Conservation (phyloP, 2,329 filamentous ascomycete genomes). For the Stachybotrys chartarum region DNA sequence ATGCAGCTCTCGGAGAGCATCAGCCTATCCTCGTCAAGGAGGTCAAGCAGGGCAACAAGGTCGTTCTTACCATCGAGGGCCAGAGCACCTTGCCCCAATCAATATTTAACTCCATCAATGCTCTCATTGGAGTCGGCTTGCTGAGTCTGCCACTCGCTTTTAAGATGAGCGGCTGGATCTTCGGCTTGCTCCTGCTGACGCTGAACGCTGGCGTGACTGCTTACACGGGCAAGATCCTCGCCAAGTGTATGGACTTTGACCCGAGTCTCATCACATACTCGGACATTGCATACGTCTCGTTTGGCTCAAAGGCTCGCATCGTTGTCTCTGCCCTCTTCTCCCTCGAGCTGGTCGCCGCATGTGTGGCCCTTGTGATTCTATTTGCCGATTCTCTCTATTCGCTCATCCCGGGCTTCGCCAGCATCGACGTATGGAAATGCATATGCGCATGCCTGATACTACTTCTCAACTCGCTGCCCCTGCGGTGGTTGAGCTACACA, state of each 20-base stretch:
- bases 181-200: slow-evolving; percentile 68
- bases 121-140: slow-evolving; percentile 83
- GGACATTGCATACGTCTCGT: slow-evolving; percentile 85
- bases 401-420: slow-evolving; percentile 62
- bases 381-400: slow-evolving; percentile 85
- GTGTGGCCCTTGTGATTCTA: slow-evolving; percentile 83
- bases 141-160: slow-evolving; percentile 83
- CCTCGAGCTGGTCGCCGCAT: slow-evolving; percentile 78
- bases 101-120: slow-evolving; percentile 93
- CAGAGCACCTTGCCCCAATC: slow-evolving; percentile 96
- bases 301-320: slow-evolving; percentile 73
- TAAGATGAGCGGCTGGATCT: slow-evolving; percentile 81
- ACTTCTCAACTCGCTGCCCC: slow-evolving; percentile 76
- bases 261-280: slow-evolving; percentile 86
- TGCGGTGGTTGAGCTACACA: slow-evolving; percentile 80
- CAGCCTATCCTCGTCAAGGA: slow-evolving; percentile 82
- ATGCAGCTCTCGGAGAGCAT: slow-evolving; percentile 46
- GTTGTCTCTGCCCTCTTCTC: slow-evolving; percentile 82
- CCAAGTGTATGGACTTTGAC: slow-evolving; percentile 84
- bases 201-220: slow-evolving; percentile 69
- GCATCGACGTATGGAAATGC: slow-evolving; percentile 72
- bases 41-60: slow-evolving; percentile 79
- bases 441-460: slow-evolving; percentile 72
- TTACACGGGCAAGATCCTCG: slow-evolving; percentile 80
- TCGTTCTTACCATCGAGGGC: slow-evolving; percentile 78